These are phyloP conservation scores for Madurella mycetomatis DNA, from an alignment of 2,329 filamentous ascomycete species.

Conservation along the genomic window DNA sequence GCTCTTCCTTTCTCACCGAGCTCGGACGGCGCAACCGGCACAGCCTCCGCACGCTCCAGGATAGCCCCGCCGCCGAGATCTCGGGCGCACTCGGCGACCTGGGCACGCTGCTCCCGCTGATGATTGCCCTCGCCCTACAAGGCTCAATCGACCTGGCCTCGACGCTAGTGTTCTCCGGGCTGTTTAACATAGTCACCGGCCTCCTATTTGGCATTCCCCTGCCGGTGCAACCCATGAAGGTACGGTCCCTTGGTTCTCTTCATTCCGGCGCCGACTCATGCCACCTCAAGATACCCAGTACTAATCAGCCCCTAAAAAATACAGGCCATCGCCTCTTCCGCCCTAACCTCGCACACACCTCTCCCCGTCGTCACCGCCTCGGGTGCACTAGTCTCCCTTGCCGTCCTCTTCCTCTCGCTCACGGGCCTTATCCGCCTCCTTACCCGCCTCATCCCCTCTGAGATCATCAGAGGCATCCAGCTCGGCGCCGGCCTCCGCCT, in stretches of 20 bases:
- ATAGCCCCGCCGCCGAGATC: conserved; percentile 61
- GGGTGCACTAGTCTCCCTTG: conserved; percentile 70
- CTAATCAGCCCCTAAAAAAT: not conserved
- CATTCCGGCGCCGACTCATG: not conserved
- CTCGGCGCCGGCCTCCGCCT: conserved; percentile 84
- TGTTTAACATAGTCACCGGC: conserved; percentile 83
- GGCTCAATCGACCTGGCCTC: conserved; percentile 74
- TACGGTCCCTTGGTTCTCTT: not conserved
- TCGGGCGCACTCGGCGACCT: conserved; percentile 85
- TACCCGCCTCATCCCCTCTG: conserved; percentile 70
- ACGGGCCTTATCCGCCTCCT: conserved; percentile 76
- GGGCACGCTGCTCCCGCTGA: conserved; percentile 82
- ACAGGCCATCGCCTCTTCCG: conserved; percentile 83
- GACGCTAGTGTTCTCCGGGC: conserved; percentile 82
- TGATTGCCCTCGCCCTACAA: conserved; percentile 77
- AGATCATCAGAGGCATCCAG: conserved; percentile 92
- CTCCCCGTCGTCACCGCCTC: conserved; percentile 73
- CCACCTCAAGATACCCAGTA: not conserved
- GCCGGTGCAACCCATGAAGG: conserved; percentile 83
- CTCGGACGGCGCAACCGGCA: conserved; percentile 37
- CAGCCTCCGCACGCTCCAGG: conserved; percentile 46
- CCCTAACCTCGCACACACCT: conserved; percentile 66
- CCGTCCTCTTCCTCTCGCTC: conserved; percentile 70
- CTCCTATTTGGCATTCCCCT: conserved; percentile 80
- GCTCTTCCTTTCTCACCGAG: not conserved